A percentile compares a stretch with the other conserved stretches of the same genome.
Conservation (phyloP, 2,329 filamentous ascomycete genomes). For the Botrytis galanthina region DNA sequence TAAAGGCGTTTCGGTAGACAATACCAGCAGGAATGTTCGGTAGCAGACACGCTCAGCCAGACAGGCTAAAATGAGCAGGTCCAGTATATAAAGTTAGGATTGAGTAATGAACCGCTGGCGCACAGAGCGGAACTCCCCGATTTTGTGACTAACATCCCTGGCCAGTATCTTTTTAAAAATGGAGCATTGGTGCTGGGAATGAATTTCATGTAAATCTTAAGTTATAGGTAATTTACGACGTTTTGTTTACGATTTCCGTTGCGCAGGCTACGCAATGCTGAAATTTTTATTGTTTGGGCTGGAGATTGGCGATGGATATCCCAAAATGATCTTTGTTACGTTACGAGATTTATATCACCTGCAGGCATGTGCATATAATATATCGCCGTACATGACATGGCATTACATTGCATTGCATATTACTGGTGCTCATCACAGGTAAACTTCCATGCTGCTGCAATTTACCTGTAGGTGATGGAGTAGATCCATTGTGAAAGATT, state of each 20-base stretch:
- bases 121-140: background rate
- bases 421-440: slow-evolving; percentile 1
- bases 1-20: slow-evolving; percentile 1
- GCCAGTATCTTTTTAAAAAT: background rate
- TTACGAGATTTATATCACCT: slow-evolving; percentile 10
- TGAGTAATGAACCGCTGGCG: slow-evolving; percentile 8
- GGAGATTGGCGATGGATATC: slow-evolving; percentile 1
- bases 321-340: slow-evolving; percentile 11
- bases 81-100: slow-evolving; percentile 10
- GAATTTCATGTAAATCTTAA: background rate
- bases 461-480: background rate
- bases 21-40: background rate
- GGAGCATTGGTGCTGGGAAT: background rate
- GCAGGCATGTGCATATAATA: background rate
- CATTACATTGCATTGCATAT: slow-evolving; percentile 12
- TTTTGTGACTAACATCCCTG: background rate
- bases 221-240: background rate
- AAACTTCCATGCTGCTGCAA: background rate
- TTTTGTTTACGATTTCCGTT: background rate
- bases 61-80: background rate
- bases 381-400: slow-evolving; percentile 1
- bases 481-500: background rate
- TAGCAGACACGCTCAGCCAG: background rate
- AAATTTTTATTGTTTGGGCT: background rate
- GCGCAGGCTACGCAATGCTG: background rate